Evolutionary conservation across 345 rosid genomes (phyloP).

Genomic region (Citrus maxima): DNA sequence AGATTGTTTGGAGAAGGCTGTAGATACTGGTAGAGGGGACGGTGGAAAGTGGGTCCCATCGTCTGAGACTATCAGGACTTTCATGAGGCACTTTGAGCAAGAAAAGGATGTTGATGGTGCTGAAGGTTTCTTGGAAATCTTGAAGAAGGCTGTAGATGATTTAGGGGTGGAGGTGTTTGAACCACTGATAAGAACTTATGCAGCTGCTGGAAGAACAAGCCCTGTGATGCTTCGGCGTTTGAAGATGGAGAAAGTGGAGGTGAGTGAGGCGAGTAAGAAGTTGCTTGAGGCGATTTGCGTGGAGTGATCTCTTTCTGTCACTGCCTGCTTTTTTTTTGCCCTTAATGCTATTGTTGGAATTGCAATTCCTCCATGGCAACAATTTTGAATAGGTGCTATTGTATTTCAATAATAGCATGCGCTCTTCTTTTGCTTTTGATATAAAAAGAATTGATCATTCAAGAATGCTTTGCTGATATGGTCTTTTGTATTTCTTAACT

Average conservation of each 20-base stretch:
- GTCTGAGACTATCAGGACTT: constrained; percentile 39
- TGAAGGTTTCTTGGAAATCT: constrained; percentile 61
- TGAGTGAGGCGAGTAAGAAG: constrained; percentile 52
- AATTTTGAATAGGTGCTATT: constrained; percentile 8
- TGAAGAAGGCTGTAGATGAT: constrained; percentile 64
- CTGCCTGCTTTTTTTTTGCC: neutral
- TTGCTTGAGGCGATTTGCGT: constrained; percentile 58
- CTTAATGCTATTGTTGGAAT: constrained; percentile 6
- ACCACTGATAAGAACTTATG: constrained; percentile 80
- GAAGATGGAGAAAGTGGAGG: constrained; percentile 84
- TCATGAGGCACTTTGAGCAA: constrained; percentile 71
- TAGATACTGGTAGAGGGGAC: constrained; percentile 63
- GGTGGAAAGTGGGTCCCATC: constrained; percentile 81
- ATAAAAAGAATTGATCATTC: neutral
- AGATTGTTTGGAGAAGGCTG: constrained; percentile 63
- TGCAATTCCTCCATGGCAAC: neutral
- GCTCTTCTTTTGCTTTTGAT: neutral
- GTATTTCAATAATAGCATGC: neutral
- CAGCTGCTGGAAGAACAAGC: constrained; percentile 73
- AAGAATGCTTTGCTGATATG: neutral
- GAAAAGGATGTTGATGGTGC: constrained; percentile 82
- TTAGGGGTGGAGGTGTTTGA: constrained; percentile 68
- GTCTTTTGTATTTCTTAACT: neutral
- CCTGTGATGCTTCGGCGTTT: constrained; percentile 52
- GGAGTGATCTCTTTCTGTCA: constrained; percentile 41